Evolutionary conservation across 225 moss, liverwort and hornwort species (phyloP), one percentile per base, ranked within the genome.

Genomic region (Ulota crispa): DNA sequence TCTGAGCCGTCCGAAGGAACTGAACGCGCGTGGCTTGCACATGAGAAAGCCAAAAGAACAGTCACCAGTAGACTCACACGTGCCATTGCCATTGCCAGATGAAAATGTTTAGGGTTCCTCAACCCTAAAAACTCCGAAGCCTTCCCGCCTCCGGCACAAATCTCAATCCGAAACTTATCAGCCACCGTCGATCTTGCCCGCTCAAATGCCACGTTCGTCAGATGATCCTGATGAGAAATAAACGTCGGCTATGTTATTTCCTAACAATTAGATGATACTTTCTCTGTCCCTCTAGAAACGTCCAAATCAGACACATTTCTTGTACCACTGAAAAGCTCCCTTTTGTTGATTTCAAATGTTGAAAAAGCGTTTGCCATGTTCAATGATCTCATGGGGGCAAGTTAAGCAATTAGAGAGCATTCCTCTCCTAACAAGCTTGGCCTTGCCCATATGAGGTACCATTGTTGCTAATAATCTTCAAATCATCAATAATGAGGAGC

Each of bases 1-100:
- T 89, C 89, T 30, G 89, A 83, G 20, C 83, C 81, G 69, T 82
- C 66, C 14, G 83, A 72, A 31, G 76, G 67, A 36, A 54, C 55
- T 2, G 54, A 24, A 63, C 79, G 82, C 31, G 73, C 88, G 54
- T 78, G 77, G 82, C 83, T 79, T 79, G 79, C 68, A 72, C 76
- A 67, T 74, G 72, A 80, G 61, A 84, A 77, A 76, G 70, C 47
- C 79, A 86, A 42, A 23, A 86, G 82, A 39, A 87, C 64, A 41
- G 75, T 68, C 28, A 77, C 73, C 47, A 80, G 43, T 39, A 74
- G 13, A 26, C 45, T 74, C 70, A 45, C n/a, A 54, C 13, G 62
- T 54, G 13, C 45, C 80, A 79, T 77, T 73, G 76, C 54, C 72
- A 80, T 75, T 30, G 64, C 54, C 42, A 66, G 39, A 52, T 64